Conservation (phyloP, 257 asterid genomes). For the Solanum lycopersicoides region DNA sequence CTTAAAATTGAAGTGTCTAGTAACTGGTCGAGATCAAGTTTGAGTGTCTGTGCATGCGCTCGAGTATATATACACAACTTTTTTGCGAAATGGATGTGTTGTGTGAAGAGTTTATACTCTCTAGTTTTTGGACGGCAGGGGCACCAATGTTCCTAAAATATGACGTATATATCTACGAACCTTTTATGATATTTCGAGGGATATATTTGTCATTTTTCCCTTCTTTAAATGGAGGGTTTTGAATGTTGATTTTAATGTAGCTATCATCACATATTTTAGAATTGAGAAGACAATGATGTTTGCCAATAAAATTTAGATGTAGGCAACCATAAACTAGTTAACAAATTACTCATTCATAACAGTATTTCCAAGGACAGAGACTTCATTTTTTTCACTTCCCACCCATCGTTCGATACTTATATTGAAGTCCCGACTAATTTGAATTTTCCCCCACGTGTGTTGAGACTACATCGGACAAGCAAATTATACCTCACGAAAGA, state of each 20-base stretch:
- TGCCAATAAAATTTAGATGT: neutral
- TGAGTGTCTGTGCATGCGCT: no score
- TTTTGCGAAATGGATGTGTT: neutral
- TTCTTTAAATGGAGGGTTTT: neutral
- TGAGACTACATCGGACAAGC: neutral
- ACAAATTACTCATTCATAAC: neutral
- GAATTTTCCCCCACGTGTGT: fast-evolving
- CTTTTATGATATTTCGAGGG: no score
- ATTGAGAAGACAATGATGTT: neutral
- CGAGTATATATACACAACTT: neutral
- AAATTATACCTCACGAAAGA: neutral
- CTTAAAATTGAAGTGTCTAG: neutral
- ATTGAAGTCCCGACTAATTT: neutral
- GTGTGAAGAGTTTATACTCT: neutral
- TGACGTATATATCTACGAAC: no score
- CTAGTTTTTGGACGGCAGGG: no score
- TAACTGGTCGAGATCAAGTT: neutral
- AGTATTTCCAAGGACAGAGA: neutral
- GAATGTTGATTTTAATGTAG: neutral
- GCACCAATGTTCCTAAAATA: no score
- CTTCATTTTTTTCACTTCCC: neutral
- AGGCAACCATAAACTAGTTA: neutral
- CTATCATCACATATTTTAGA: neutral
- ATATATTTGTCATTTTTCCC: no score
- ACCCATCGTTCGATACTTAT: neutral